phyloP scores from a whole-genome alignment of 2,329 filamentous ascomycete species.

The Arthrobotrys megalospora region DNA sequence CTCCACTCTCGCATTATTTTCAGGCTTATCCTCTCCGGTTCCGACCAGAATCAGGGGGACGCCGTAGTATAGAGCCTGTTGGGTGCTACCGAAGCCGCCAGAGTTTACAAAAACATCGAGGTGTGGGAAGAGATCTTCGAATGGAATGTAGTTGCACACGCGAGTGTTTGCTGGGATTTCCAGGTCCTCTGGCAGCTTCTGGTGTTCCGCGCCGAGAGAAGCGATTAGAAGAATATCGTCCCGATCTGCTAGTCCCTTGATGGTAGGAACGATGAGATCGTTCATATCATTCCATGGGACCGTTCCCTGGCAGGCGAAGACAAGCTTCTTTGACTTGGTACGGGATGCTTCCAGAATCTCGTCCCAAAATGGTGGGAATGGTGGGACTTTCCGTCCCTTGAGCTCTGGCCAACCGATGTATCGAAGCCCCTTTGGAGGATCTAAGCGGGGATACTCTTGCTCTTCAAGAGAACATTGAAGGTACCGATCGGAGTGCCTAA shows the following conservation, averaged over 20 bases:
- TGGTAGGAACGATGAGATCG: constrained; percentile 70
- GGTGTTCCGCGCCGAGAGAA: constrained; percentile 65
- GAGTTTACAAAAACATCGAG: constrained; percentile 70
- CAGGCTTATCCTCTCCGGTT: constrained; percentile 67
- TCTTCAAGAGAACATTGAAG: constrained; percentile 56
- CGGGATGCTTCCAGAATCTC: constrained; percentile 67
- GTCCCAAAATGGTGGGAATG: constrained; percentile 69
- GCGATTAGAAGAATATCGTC: constrained; percentile 68
- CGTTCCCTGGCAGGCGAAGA: constrained; percentile 71
- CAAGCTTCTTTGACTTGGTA: constrained; percentile 68
- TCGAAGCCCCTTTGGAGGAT: constrained; percentile 47
- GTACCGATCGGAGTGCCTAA: constrained; percentile 42
- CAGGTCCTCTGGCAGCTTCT: constrained; percentile 64
- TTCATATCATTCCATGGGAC: constrained; percentile 66
- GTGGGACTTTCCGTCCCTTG: constrained; percentile 52
- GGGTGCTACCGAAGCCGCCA: constrained; percentile 71
- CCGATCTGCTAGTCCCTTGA: constrained; percentile 68
- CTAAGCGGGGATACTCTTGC: constrained; percentile 47
- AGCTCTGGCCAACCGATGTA: constrained; percentile 58
- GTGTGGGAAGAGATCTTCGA: constrained; percentile 70
- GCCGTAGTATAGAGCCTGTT: constrained; percentile 69
- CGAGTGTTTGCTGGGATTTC: constrained; percentile 68
- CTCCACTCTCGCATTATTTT: constrained; percentile 68
- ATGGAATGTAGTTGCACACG: constrained; percentile 71
- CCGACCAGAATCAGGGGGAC: constrained; percentile 71